phyloP scores from a whole-genome alignment of 306 rosid species.

The Lathyrus oleraceus region DNA sequence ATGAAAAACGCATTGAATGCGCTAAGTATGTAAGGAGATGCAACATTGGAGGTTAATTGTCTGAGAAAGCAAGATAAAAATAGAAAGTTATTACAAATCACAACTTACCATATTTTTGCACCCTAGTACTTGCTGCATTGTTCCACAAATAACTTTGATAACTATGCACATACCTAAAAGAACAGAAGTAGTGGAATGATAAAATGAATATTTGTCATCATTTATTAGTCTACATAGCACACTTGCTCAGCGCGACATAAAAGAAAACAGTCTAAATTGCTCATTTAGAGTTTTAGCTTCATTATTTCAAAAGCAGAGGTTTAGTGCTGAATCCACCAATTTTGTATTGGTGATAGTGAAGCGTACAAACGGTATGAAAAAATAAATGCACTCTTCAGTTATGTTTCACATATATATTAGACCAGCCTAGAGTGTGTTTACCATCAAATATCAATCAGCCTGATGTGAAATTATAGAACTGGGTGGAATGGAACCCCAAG shows the following conservation, averaged over 20 bases:
- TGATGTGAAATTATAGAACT: slow-evolving; percentile 6
- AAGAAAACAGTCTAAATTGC: slow-evolving; percentile 18
- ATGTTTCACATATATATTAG: slow-evolving; percentile 6
- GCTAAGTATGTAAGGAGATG: slow-evolving; percentile 16
- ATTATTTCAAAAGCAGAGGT: slow-evolving; percentile 15
- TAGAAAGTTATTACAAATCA: slow-evolving; percentile 25
- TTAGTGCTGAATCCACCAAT: slow-evolving; percentile 2
- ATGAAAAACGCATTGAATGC: slow-evolving; percentile 7
- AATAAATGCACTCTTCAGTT: slow-evolving; percentile 7
- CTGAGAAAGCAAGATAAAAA: slow-evolving; percentile 6
- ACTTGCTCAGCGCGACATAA: slow-evolving; percentile 15
- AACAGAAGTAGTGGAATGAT: slow-evolving; percentile 3
- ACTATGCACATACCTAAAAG: slow-evolving; percentile 89
- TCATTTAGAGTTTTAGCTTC: slow-evolving; percentile 7
- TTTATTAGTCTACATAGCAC: slow-evolving; percentile 5
- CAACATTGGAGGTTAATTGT: slow-evolving; percentile 10
- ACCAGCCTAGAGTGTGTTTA: not conserved
- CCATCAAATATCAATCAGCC: slow-evolving; percentile 15
- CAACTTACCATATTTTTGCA: slow-evolving; percentile 79
- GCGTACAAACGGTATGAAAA: slow-evolving; percentile 1
- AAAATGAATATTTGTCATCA: slow-evolving; percentile 12
- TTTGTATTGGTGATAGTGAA: not conserved
- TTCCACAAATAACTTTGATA: slow-evolving; percentile 98
- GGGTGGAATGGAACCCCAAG: not conserved
- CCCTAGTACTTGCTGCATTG: slow-evolving; percentile 88